Base-by-base conservation (phyloP, 345 rosid species). In the Clausena lansium region DNA sequence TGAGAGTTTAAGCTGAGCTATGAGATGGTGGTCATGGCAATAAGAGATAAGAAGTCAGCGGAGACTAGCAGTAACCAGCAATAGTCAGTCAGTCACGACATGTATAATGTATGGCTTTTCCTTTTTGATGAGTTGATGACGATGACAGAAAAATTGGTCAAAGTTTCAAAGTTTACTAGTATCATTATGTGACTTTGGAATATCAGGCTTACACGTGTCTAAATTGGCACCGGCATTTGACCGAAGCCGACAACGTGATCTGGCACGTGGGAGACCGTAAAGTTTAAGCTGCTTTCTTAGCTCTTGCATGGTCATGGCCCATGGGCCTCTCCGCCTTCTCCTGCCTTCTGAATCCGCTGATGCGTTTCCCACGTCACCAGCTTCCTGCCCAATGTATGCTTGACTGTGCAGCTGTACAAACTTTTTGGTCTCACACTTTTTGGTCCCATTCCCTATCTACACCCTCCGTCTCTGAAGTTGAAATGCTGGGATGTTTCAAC, bases 181-280 rank as follows among this genome's bases (percentile, higher is more conserved):
- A 4, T 25, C 57, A 17, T 52, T 52, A 17, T 30, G 24, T 10
- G 45, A 13, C 64, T 45, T 67, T 20, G 84, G 82, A 76, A 55
- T 58, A 70, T 80, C 33, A 80, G 87, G 86, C 88, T 28, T 80
- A 83, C 92, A 92, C 91, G 90, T 92, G 97, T 78, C 61, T 0
- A 0, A 25, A 77, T 79, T 70, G 94, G 92, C 92, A 91, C 98
- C 95, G 97, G 79, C 94, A 76, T 87, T 92, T 92, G 95, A 92
- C 97, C 92, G 83, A 75, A 66, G 89, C 87, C 88, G 90, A 85
- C 93, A 88, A 8, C 79, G 45, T 80, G 75, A 67, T 82, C 47
- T 24, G 86, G 84, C 96, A 87, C 91, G 93, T 86, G 93, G 89
- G 76, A 39, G 76, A 64, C 87, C 74, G 76, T 73, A 8, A 70